Percentiles rank a stretch among this genome's conserved stretches.
Evolutionary conservation across 129 eudicot species (phyloP).

Genomic region (sunflower (Helianthus annuus)): HanXRQr2.0-SUNRISE NC_035440.2:124557027-124557526

Average conservation of each 20-base stretch:
- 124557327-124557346: background rate
- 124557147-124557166: too few relatives aligned
- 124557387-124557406: constrained; percentile 3
- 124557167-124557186: too few relatives aligned
- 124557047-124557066: too few relatives aligned
- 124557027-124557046: too few relatives aligned
- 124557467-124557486: background rate
- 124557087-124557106: too few relatives aligned
- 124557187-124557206: too few relatives aligned
- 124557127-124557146: too few relatives aligned
- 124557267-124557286: background rate
- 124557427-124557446: background rate
- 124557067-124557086: too few relatives aligned
- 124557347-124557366: constrained; percentile 13
- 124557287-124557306: background rate
- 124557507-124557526: background rate
- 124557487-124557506: background rate
- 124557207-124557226: too few relatives aligned
- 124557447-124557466: constrained; percentile 1
- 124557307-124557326: constrained; percentile 2
- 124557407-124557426: background rate
- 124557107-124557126: too few relatives aligned
- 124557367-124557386: background rate
- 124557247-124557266: background rate
- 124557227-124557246: too few relatives aligned